Conservation (phyloP, 345 rosid species). For the Eutrema japonicum region DNA sequence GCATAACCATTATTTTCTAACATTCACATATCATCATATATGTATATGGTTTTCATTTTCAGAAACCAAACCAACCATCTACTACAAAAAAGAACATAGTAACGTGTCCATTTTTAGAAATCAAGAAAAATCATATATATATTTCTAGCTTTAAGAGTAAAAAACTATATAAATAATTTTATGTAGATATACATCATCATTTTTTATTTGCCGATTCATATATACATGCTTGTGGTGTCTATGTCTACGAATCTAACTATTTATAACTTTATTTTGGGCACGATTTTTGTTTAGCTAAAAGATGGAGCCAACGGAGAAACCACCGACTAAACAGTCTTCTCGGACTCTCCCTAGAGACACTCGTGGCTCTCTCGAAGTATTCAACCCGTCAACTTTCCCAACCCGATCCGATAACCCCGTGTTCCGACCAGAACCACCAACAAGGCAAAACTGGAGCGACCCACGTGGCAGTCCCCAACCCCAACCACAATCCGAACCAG, state of each 20-base stretch:
- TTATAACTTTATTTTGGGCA: constrained; percentile 4
- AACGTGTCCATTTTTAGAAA: constrained; percentile 16
- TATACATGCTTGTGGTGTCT: constrained; percentile 31
- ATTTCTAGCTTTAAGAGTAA: neutral
- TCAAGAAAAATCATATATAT: constrained; percentile 1
- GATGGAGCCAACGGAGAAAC: constrained; percentile 58
- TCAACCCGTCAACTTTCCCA: constrained; percentile 64
- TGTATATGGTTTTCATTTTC: constrained; percentile 18
- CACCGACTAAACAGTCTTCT: constrained; percentile 50
- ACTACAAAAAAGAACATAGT: constrained; percentile 21
- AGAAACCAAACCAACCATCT: constrained; percentile 17
- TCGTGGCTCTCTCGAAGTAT: constrained; percentile 90
- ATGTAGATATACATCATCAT: constrained; percentile 11
- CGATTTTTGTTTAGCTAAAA: constrained; percentile 23
- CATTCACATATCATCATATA: neutral
- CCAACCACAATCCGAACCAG: constrained; percentile 33
- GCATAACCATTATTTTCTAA: neutral
- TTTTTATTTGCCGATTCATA: constrained; percentile 21
- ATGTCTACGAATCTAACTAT: constrained; percentile 18
- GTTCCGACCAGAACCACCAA: constrained; percentile 51
- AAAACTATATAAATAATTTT: neutral
- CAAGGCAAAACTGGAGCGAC: constrained; percentile 62
- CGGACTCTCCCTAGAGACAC: constrained; percentile 61
- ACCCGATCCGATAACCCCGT: constrained; percentile 60
- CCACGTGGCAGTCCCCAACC: constrained; percentile 37